Evolutionary conservation across 129 eudicot species (phyloP), one percentile per base, ranked within the genome.

Genomic region (Saussurea involucrata): DNA sequence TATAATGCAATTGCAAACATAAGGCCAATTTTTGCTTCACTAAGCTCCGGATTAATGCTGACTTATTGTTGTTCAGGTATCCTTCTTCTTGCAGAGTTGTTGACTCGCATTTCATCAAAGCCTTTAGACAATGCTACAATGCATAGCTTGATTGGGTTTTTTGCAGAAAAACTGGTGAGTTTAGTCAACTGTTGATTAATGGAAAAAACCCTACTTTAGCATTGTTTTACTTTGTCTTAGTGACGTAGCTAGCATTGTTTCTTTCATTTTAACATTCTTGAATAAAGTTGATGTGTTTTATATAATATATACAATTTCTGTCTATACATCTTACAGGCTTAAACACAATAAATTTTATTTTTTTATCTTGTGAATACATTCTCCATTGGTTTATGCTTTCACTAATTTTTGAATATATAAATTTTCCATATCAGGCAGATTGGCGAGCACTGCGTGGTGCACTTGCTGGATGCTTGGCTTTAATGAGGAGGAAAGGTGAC

Each of bases 361-460:
- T 37, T 17, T 46, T 46, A 12, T 71, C 25, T 27, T 53, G 15
- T 72, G 72, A 68, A 57, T 57, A 6, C 32, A 2, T 78, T 79
- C 9, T 17, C 8, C 66, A 64, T 24, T 65, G 22, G 15, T n/a
- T 69, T 69, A 60, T 78, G 18, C 44, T 71, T 71, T 40, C 63
- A 15, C 65, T 63, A 55, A 66, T 55, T 24, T 53, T 5, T 90
- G 69, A 84, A n/a, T n/a, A n/a, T 75, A 53, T 77, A 63, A 57
- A 74, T 68, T 33, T 68, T 15, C 46, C 68, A 64, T 79, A 77
- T 74, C 93, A 95, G 99, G 84, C 94, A 88, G 99, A 95, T 78
- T 95, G 99, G 99, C 89, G 81, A 82, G 99, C 96, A 13, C 78
- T 92, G 78, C 96, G 86, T 63, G 99, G 99, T 63, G 97, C 96